Evolutionary conservation across 148 eudicot genomes (phyloP), one percentile per base, ranked within the genome.

Genomic region (Diospyros lotus): DNA sequence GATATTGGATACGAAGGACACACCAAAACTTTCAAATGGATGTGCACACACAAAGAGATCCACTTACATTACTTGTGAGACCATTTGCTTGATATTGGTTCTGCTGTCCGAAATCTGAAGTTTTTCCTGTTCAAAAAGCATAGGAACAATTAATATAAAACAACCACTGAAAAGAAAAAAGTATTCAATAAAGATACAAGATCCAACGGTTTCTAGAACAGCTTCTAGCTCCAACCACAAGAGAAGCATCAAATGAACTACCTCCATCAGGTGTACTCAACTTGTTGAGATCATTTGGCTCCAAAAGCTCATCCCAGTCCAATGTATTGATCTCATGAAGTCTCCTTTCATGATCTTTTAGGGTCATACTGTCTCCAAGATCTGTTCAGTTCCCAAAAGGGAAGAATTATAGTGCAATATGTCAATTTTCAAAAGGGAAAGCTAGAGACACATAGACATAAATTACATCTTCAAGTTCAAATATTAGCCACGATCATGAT

Each of bases 221-320:
- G 44, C 71, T 50, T 6, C 69, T 73, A 40, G n/a, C 69, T 77
- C 73, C 51, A 28, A 64, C 50, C 40, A 43, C 42, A 60, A 66
- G 43, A 66, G 43, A 69, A 42, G 62, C 60, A 72, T 64, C 9
- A 38, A 74, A 68, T 10, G 75, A 38, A 55, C 56, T 80, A 90
- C 97, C 97, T 82, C 84, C 83, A 51, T 74, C 79, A 53, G 83
- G 71, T 58, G 75, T 48, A 55, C 50, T 76, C 70, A 80, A 71
- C 73, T 82, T 86, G 77, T 70, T 84, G 60, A 83, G 76, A 81
- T 87, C 94, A 82, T 83, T 89, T 73, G 89, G 84, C 59, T 77
- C 90, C 80, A 95, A 69, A 78, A 95, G 98, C 80, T 95, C 97
- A 81, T 95, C 98, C 98, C 98, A 95, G 13, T 90, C 98, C 66